Conservation (phyloP, 148 eudicot genomes). For the Fagopyrum homotropicum region DNA sequence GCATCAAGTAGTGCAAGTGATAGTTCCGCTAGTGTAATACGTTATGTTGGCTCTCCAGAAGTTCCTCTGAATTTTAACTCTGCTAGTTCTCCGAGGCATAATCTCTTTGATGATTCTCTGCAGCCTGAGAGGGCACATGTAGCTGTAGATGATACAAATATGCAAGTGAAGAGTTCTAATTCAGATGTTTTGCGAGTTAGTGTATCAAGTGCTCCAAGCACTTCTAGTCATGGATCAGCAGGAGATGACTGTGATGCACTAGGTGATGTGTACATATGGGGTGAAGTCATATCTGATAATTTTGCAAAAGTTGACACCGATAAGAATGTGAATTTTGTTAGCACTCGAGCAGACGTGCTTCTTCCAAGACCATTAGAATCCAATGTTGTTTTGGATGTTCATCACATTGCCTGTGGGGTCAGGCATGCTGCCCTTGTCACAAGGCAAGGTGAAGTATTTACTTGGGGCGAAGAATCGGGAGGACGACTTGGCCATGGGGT, state of each 20-base stretch:
- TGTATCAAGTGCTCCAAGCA: conserved; percentile 94
- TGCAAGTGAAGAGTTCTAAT: conserved; percentile 75
- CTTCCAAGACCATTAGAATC: conserved; percentile 79
- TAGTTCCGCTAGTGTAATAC: conserved; percentile 53
- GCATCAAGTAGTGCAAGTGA: conserved; percentile 74
- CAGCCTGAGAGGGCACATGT: conserved; percentile 60
- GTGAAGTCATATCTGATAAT: conserved; percentile 72
- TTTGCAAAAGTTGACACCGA: conserved; percentile 34
- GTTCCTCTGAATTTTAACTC: conserved; percentile 41
- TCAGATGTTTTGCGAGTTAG: conserved; percentile 85
- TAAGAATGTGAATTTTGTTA: conserved; percentile 32
- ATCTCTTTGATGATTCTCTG: conserved; percentile 33
- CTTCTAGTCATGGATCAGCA: conserved; percentile 91
- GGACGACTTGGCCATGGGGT: conserved; percentile 96
- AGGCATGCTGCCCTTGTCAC: conserved; percentile 83
- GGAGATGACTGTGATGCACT: conserved; percentile 92
- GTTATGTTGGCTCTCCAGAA: conserved; percentile 67
- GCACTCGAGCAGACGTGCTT: conserved; percentile 61
- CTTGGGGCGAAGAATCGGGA: conserved; percentile 98
- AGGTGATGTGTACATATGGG: conserved; percentile 96
- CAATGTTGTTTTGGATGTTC: conserved; percentile 79
- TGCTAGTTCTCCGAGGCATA: conserved; percentile 51
- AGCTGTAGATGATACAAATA: conserved; percentile 65
- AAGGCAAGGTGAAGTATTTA: conserved; percentile 86
- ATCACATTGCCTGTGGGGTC: conserved; percentile 83